Evolutionary conservation across 768 basidiomycete genomes (phyloP), one percentile per base, ranked within the genome.

Genomic region (Psilocybe subaeruginosa): DNA sequence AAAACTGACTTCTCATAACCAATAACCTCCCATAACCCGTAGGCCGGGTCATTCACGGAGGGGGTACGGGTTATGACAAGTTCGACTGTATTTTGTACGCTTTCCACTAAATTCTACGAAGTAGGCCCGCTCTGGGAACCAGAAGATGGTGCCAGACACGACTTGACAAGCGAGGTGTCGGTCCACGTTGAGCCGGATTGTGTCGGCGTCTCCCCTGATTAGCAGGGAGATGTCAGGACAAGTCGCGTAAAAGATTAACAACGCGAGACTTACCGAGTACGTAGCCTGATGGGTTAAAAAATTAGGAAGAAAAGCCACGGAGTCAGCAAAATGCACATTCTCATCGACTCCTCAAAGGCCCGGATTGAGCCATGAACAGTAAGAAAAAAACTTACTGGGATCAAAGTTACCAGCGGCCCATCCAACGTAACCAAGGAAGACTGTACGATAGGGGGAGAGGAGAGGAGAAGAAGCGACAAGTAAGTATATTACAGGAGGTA

Each of bases 401-500:
- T 70, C 70, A 67, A 87, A 86, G 63, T 80, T 80, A 16, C 86
- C 85, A 17, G 84, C 85, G 19, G 81, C 76, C 86, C 85, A 87
- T 37, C 82, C 80, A 30, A 82, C 70, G 67, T 84, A 86, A 27
- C 86, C 86, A 17, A 85, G 72, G 70, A 82, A 76, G 6, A 82
- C 82, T 82, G 37, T 2, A 48, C 4, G 19, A 4, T 11, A 56
- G 59, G 53, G n/a, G 16, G 45, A 29, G 8, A 48, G 8, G 19
- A 4, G 14, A 56, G 59, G 53, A 17, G 16, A 47, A 29, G 8
- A 31, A 46, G 37, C 52, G 41, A 19, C 12, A 45, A 46, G 23
- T 6, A 39, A 33, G 5, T 16, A n/a, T 23, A n/a, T 14, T 11
- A 45, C 30, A 9, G 41, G 41, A 4, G 41, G n/a, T 43, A 43